These are phyloP conservation scores for Drechslerella dactyloides DNA, from an alignment of 2,329 filamentous ascomycete species.

Conservation along the genomic window DNA sequence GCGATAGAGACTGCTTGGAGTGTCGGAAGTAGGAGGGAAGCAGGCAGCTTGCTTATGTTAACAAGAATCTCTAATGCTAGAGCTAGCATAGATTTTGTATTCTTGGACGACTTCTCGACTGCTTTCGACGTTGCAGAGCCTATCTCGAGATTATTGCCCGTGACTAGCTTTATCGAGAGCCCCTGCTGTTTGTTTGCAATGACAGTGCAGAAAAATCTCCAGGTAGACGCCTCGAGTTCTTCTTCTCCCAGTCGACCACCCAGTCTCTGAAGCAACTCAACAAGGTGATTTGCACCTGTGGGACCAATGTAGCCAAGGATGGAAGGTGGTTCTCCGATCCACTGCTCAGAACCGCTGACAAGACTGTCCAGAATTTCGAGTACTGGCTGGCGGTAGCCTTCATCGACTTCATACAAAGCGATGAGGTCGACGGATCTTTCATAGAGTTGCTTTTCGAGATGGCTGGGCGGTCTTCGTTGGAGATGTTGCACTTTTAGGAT, in stretches of 20 bases:
- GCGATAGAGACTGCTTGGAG: constrained; percentile 86
- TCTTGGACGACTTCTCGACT: constrained; percentile 56
- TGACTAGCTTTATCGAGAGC: constrained; percentile 87
- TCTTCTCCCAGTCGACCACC: constrained; percentile 75
- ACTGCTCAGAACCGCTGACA: constrained; percentile 65
- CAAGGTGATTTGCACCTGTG: constrained; percentile 80
- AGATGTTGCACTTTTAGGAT: constrained; percentile 63
- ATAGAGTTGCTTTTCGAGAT: constrained; percentile 79
- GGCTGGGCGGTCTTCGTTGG: constrained; percentile 53
- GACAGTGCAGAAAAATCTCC: constrained; percentile 84
- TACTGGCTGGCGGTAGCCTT: constrained; percentile 70
- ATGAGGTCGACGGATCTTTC: constrained; percentile 78
- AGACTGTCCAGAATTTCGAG: constrained; percentile 75
- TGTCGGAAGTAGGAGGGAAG: constrained; percentile 73
- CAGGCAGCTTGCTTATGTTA: constrained; percentile 69
- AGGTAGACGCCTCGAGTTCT: constrained; percentile 72
- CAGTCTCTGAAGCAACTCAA: constrained; percentile 76
- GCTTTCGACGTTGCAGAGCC: constrained; percentile 55
- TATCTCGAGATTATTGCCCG: constrained; percentile 68
- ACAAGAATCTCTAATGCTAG: constrained; percentile 75
- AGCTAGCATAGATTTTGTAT: constrained; percentile 71
- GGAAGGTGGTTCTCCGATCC: constrained; percentile 80
- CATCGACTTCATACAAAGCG: constrained; percentile 74
- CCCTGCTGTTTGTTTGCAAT: constrained; percentile 91
- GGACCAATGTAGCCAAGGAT: constrained; percentile 88